Conservation (phyloP, 805 yeast species). For the Cyberlindnera petersonii region DNA sequence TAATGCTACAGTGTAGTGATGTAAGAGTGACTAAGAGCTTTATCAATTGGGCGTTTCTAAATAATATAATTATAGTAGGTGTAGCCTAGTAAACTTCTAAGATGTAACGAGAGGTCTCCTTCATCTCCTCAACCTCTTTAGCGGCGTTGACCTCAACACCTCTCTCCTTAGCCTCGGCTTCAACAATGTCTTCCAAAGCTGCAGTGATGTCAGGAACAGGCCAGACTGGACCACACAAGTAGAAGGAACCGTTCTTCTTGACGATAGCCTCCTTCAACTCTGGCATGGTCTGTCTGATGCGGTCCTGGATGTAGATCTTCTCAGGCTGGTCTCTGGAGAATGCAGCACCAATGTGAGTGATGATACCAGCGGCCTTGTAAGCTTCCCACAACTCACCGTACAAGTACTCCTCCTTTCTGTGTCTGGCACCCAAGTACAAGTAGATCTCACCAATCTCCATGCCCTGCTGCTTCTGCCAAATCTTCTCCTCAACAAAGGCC, state of each 20-base stretch:
- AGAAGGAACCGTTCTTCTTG: slow-evolving; percentile 79
- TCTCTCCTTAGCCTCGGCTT: slow-evolving; percentile 60
- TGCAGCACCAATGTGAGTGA: slow-evolving; percentile 96
- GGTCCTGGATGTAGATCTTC: slow-evolving; percentile 92
- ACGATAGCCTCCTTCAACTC: slow-evolving; percentile 78
- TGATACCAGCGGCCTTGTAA: slow-evolving; percentile 82
- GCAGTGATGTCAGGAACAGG: slow-evolving; percentile 96
- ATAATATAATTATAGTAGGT: not conserved
- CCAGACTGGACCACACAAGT: slow-evolving; percentile 99
- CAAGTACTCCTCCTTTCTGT: slow-evolving; percentile 89
- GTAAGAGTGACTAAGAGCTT: no score
- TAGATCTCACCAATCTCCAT: slow-evolving; percentile 82
- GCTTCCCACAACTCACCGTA: slow-evolving; percentile 99
- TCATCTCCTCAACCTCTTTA: slow-evolving; percentile 85
- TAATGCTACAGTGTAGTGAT: no score
- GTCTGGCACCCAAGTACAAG: slow-evolving; percentile 90
- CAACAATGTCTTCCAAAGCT: slow-evolving; percentile 78
- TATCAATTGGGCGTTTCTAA: no score
- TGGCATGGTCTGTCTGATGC: slow-evolving; percentile 71
- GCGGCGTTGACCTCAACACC: slow-evolving; percentile 70
- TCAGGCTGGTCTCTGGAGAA: slow-evolving; percentile 96
- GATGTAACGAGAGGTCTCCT: slow-evolving; percentile 87
- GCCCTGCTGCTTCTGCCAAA: slow-evolving; percentile 90
- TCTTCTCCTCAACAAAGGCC: slow-evolving; percentile 93
- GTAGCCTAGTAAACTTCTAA: slow-evolving; percentile 78